phyloP scores from a whole-genome alignment of 2,329 filamentous ascomycete genomes.

The Colletotrichum abscissum region DNA sequence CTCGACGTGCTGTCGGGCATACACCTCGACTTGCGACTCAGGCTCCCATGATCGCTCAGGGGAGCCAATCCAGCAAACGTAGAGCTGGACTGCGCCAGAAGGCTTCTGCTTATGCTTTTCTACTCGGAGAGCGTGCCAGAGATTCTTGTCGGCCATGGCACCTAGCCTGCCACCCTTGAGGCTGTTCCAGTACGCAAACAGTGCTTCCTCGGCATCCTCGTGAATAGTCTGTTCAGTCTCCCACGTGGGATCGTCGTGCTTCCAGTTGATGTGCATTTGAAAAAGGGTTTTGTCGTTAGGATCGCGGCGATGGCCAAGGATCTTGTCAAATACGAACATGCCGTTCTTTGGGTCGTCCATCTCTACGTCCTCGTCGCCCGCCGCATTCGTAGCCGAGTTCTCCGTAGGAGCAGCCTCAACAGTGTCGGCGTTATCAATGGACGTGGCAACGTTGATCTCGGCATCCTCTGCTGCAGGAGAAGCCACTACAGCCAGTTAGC shows the following conservation, averaged over 20 bases:
- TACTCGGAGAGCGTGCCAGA: conserved; percentile 36
- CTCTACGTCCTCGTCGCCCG: conserved; percentile 7
- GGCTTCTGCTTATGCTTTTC: conserved; percentile 32
- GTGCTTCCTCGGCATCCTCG: conserved; percentile 43
- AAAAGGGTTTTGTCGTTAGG: conserved; percentile 38
- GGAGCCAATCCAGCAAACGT: conserved; percentile 31
- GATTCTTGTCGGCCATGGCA: conserved; percentile 29
- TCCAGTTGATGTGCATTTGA: conserved; percentile 46
- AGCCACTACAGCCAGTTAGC: background rate
- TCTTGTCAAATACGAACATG: conserved; percentile 25
- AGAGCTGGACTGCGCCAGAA: conserved; percentile 16
- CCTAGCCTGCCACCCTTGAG: conserved; percentile 34
- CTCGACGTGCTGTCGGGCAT: conserved; percentile 31
- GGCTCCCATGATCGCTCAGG: conserved; percentile 35
- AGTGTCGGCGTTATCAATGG: background rate
- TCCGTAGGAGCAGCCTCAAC: conserved; percentile 17
- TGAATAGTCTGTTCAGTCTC: conserved; percentile 49
- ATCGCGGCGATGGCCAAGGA: conserved; percentile 27
- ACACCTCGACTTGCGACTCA: conserved; percentile 20
- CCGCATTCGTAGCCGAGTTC: background rate
- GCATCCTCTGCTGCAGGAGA: background rate
- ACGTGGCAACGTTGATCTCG: conserved; percentile 27
- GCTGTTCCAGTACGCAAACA: conserved; percentile 40
- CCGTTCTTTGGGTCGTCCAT: conserved; percentile 14
- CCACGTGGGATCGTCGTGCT: conserved; percentile 44